Evolutionary conservation across 106 monocot species (phyloP).

Genomic region (Iris macrosiphon): DNA sequence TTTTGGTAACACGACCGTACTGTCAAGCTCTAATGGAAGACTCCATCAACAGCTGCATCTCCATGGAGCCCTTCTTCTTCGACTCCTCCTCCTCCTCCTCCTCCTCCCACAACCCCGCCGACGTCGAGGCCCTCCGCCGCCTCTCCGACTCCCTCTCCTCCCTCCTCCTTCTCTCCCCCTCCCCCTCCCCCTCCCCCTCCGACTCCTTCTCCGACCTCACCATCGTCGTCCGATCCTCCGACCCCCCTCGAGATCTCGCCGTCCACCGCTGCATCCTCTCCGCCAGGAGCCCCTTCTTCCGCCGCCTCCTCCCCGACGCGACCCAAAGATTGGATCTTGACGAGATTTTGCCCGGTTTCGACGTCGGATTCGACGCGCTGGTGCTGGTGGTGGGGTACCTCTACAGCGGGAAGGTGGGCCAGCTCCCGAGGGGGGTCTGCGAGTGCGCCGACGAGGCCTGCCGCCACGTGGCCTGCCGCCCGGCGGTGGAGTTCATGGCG

Average conservation of each 20-base stretch:
- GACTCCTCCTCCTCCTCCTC: too few species aligned
- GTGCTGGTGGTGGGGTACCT: constrained; percentile 55
- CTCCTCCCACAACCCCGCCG: constrained; percentile 14
- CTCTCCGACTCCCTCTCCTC: constrained; percentile 57
- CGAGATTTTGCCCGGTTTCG: constrained; percentile 29
- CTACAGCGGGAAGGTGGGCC: constrained; percentile 46
- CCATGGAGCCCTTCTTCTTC: constrained; percentile 5
- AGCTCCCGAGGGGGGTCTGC: constrained; percentile 40
- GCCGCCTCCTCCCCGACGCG: constrained; percentile 20
- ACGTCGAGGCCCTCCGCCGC: constrained; percentile 60
- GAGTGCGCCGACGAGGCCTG: constrained; percentile 67
- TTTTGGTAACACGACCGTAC: too few species aligned
- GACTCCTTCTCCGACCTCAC: constrained; percentile 44
- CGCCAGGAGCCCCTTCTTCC: constrained; percentile 74
- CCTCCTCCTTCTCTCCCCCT: constrained; percentile 30
- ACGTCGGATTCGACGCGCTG: constrained; percentile 49
- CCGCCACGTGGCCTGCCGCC: constrained; percentile 48
- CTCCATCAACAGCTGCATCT: constrained; percentile 40
- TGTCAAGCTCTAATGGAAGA: too few species aligned
- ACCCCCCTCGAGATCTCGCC: constrained; percentile 14
- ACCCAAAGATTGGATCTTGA: constrained; percentile 16
- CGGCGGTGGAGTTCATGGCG: constrained; percentile 61
- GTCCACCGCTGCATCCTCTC: constrained; percentile 79
- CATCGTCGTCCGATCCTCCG: constrained; percentile 23
- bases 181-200: constrained; percentile 13